Percentiles rank a stretch among this genome's conserved stretches.
Evolutionary conservation across 192 early-diverging fungal genomes (phyloP).

Genomic region (Coemansia furcata): DNA sequence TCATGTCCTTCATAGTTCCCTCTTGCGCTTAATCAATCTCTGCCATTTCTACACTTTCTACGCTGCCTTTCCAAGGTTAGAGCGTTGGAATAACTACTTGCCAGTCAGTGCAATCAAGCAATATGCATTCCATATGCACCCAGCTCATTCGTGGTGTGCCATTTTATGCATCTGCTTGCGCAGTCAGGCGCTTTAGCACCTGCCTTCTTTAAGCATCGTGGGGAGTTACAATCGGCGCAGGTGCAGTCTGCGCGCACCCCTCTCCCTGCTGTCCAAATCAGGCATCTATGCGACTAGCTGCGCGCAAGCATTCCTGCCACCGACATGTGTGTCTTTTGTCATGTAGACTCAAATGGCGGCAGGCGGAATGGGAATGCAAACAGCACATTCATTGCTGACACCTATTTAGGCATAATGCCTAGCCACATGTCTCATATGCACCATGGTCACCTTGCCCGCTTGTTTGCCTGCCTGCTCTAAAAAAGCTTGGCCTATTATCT

Average conservation of each 20-base stretch:
- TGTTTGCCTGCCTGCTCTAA: neutral
- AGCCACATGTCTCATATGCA: conserved; percentile 19
- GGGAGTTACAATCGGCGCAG: neutral
- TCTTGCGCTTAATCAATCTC: neutral
- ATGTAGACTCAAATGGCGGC: neutral
- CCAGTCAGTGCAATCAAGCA: neutral
- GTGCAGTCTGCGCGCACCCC: neutral
- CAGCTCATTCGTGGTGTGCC: neutral
- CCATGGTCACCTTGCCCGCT: neutral
- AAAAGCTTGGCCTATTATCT: neutral
- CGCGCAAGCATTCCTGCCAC: neutral
- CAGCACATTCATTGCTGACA: conserved; percentile 27
- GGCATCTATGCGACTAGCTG: neutral
- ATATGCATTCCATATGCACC: conserved; percentile 3
- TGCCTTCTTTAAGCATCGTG: neutral
- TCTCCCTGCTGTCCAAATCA: neutral
- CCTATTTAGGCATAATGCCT: conserved; percentile 33
- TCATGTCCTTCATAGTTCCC: neutral
- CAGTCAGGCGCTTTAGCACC: conserved; percentile 1
- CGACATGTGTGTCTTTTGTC: neutral
- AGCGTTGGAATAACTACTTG: neutral
- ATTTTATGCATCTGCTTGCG: neutral
- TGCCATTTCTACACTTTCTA: conserved; percentile 6
- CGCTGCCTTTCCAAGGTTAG: neutral
- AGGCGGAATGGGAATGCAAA: neutral